These are phyloP conservation scores for Curvularia eragrostidis DNA, from an alignment of 2,329 filamentous ascomycete species.

Conservation along the genomic window DNA sequence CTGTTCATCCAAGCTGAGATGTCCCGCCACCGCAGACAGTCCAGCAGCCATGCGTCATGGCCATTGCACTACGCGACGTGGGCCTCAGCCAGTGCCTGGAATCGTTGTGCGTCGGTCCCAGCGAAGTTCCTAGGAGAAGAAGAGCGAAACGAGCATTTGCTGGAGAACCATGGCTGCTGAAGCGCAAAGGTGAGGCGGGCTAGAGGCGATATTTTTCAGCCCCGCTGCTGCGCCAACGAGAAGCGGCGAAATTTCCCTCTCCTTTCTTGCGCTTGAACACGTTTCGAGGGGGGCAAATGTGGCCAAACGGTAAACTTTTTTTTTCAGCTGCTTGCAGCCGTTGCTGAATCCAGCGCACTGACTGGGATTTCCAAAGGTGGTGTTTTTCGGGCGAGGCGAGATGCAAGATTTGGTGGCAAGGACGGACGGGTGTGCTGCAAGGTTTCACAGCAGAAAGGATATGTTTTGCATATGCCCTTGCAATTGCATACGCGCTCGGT, in stretches of 20 bases:
- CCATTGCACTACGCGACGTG: slow-evolving; percentile 31
- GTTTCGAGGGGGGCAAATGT: slow-evolving; percentile 21
- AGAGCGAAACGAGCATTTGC: slow-evolving; percentile 36
- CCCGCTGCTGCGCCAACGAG: slow-evolving; percentile 32
- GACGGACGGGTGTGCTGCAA: slow-evolving; percentile 19
- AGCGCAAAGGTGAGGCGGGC: slow-evolving; percentile 32
- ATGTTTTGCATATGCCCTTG: slow-evolving; percentile 19
- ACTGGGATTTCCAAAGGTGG: slow-evolving; percentile 33
- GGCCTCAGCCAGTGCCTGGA: slow-evolving; percentile 26
- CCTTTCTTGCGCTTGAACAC: slow-evolving; percentile 22
- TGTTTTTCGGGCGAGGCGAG: slow-evolving; percentile 22
- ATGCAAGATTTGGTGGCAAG: slow-evolving; percentile 22
- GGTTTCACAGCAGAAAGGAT: slow-evolving; percentile 14
- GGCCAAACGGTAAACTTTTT: slow-evolving; percentile 12
- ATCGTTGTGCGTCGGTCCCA: slow-evolving; percentile 26
- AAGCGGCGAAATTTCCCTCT: slow-evolving; percentile 27
- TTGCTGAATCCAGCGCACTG: slow-evolving; percentile 30
- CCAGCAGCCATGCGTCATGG: slow-evolving; percentile 32
- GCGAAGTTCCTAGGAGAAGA: slow-evolving; percentile 34
- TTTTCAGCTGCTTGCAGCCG: slow-evolving; percentile 37
- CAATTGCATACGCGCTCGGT: slow-evolving; percentile 13
- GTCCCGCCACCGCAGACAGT: slow-evolving; percentile 35
- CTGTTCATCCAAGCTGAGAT: slow-evolving; percentile 41
- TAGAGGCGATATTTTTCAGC: slow-evolving; percentile 32
- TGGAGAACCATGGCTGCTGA: slow-evolving; percentile 29